Conservation (phyloP, 768 basidiomycete species). For the Russula lepida region DNA sequence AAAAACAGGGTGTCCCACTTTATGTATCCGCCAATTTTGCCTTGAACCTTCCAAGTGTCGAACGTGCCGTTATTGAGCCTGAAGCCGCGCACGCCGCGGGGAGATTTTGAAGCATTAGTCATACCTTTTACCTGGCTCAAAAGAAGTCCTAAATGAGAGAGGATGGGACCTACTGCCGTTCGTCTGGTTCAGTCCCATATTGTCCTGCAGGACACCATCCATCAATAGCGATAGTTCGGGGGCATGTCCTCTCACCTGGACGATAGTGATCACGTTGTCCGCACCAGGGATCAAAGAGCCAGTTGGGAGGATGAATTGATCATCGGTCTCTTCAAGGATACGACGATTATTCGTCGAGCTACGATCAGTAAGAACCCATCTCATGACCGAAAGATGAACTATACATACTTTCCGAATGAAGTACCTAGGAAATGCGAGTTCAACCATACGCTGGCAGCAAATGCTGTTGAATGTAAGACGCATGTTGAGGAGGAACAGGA, state of each 20-base stretch:
- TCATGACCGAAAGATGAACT: background rate
- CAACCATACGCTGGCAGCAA: slow-evolving; percentile 77
- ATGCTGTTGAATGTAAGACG: slow-evolving; percentile 36
- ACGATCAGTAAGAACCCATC: background rate
- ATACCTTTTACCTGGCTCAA: slow-evolving; percentile 25
- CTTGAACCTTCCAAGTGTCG: slow-evolving; percentile 38
- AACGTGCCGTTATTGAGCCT: slow-evolving; percentile 49
- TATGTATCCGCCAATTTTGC: slow-evolving; percentile 37
- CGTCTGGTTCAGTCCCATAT: slow-evolving; percentile 70
- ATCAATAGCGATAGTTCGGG: background rate
- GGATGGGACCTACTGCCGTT: slow-evolving; percentile 30
- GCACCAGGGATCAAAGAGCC: slow-evolving; percentile 41
- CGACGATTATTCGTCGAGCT: slow-evolving; percentile 61
- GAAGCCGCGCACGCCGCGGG: slow-evolving; percentile 75
- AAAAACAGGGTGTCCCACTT: slow-evolving; percentile 23
- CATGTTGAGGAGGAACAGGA: background rate
- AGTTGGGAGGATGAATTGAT: slow-evolving; percentile 52
- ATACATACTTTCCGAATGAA: slow-evolving; percentile 60
- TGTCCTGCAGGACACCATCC: slow-evolving; percentile 41
- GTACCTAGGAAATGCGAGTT: slow-evolving; percentile 66
- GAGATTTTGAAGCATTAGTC: slow-evolving; percentile 55
- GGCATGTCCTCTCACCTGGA: slow-evolving; percentile 43
- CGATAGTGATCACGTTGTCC: slow-evolving; percentile 71
- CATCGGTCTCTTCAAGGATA: slow-evolving; percentile 58
- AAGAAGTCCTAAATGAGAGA: slow-evolving; percentile 14